Evolutionary conservation across 2,329 filamentous ascomycete genomes (phyloP), one percentile per base, ranked within the genome.

Genomic region (Fusarium decemcellulare): DNA sequence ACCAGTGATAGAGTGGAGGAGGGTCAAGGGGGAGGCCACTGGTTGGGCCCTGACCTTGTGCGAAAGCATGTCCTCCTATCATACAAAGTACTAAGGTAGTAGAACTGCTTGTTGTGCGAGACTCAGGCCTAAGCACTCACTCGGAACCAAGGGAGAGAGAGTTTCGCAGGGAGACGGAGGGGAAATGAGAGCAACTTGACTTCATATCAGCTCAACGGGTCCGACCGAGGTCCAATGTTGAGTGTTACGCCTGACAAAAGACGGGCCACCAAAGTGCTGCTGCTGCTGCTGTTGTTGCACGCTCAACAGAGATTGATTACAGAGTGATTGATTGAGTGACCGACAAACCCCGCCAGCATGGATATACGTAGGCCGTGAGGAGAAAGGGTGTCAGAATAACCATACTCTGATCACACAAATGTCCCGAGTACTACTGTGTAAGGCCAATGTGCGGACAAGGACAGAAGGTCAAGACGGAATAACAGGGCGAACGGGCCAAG

Each of bases 261-360:
- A 50, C 9, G 8, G 32, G 12, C 32, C 32, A 34, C 32, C 8
- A 9, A 34, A 12, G 9, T 34, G 12, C 32, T 12, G 32, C 11
- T 34, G 32, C 11, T 34, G 30, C 10, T 34, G 32, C 12, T 39
- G 14, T 39, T 39, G 43, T 46, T 48, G 63, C 63, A 67, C 63
- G 63, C 16, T 43, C 40, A 23, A 27, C 18, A 23, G 52, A 63
- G 63, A 59, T 55, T 60, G 63, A 63, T 66, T 65, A 65, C 44
- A 23, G 23, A 34, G 32, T 34, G 32, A 34, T 34, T 34, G 63
- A 68, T 72, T 73, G 68, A 23, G 23, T 23, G 23, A 63, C 71
- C 68, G 56, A 63, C 71, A 73, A 72, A 68, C 66, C 71, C 68
- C 65, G 70, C 54, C 65, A 48, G 59, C 54, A 70, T 50, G 61